phyloP scores from a whole-genome alignment of 371 early-diverging fungal genomes.

The Rhizopus sp. region DNA sequence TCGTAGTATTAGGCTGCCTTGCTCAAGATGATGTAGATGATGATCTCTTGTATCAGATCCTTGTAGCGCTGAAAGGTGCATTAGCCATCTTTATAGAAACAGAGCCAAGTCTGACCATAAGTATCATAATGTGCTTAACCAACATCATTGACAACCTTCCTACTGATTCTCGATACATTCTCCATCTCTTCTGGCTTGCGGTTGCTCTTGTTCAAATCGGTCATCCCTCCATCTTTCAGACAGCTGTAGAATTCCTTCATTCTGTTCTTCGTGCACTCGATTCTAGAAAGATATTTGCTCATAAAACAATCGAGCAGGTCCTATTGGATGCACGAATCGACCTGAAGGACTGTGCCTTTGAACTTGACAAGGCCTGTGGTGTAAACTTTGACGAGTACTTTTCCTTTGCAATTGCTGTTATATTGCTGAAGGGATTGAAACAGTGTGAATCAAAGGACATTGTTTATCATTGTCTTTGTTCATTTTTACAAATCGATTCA shows the following conservation, averaged over 20 bases:
- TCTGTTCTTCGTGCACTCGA: slow-evolving; percentile 77
- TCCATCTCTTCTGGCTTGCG: slow-evolving; percentile 89
- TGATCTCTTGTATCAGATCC: slow-evolving; percentile 84
- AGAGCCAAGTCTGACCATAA: slow-evolving; percentile 73
- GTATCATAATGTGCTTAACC: slow-evolving; percentile 85
- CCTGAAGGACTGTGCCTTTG: slow-evolving; percentile 62
- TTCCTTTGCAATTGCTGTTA: slow-evolving; percentile 81
- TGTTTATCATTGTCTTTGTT: slow-evolving; percentile 69
- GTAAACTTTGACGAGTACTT: slow-evolving; percentile 85
- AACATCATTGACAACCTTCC: slow-evolving; percentile 83
- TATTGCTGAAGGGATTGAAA: slow-evolving; percentile 81
- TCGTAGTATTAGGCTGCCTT: slow-evolving; percentile 90
- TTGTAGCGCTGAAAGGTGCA: slow-evolving; percentile 84
- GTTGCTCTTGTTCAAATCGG: slow-evolving; percentile 85
- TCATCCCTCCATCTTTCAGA: slow-evolving; percentile 74
- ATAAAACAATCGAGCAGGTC: slow-evolving; percentile 63
- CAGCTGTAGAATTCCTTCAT: slow-evolving; percentile 71
- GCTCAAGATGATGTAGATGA: slow-evolving; percentile 88
- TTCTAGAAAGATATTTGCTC: slow-evolving; percentile 65
- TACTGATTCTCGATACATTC: slow-evolving; percentile 73
- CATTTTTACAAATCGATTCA: slow-evolving; percentile 72
- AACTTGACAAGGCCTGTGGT: slow-evolving; percentile 73
- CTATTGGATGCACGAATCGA: slow-evolving; percentile 71
- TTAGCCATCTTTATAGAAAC: slow-evolving; percentile 81
- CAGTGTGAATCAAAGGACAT: slow-evolving; percentile 72